phyloP scores from a whole-genome alignment of 2,329 filamentous ascomycete genomes.

The Capronia epimyces region DNA sequence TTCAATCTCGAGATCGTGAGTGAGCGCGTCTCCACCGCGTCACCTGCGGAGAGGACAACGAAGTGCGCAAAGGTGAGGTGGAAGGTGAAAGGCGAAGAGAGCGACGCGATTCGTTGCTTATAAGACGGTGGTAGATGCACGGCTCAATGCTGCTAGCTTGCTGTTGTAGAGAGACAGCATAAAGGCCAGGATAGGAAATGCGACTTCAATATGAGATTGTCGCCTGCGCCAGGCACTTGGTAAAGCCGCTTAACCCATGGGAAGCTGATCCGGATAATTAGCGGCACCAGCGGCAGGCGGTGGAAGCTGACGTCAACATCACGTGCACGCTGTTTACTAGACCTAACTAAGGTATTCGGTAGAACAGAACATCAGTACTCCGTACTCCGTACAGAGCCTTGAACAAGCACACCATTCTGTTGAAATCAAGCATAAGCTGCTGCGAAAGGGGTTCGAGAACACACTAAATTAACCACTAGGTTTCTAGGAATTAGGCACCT shows the following conservation, averaged over 20 bases:
- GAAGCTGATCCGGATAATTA: neutral
- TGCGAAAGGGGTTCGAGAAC: no score
- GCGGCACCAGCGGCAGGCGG: neutral
- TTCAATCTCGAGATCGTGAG: constrained; percentile 5
- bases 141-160: neutral
- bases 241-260: no score
- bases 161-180: no score
- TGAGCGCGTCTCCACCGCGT: constrained; percentile 20
- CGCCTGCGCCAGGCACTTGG: neutral
- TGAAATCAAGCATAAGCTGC: no score
- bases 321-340: neutral
- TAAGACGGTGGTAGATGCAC: no score
- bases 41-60: neutral
- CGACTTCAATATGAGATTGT: no score
- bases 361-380: no score
- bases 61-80: neutral
- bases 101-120: neutral
- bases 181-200: neutral
- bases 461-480: no score
- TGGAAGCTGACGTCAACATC: neutral
- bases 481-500: no score
- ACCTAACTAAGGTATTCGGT: no score
- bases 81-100: constrained; percentile 1
- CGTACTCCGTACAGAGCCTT: no score
- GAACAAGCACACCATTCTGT: no score